Conservation (phyloP, 345 rosid genomes). For the Camelina neglecta region DNA sequence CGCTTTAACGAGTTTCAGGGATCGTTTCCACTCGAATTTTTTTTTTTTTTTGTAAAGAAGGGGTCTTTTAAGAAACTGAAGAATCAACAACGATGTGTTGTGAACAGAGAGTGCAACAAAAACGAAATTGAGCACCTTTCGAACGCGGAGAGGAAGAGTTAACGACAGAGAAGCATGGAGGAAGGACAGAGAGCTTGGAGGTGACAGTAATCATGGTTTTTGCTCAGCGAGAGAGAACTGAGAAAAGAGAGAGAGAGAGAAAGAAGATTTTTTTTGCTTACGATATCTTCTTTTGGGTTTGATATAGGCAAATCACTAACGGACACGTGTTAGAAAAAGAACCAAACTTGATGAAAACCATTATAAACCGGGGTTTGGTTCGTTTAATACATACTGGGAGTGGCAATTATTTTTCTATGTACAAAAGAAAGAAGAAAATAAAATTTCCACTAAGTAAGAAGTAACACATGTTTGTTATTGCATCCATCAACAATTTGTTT, state of each 20-base stretch:
- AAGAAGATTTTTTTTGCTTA: conserved; percentile 30
- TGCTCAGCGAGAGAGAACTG: conserved; percentile 10
- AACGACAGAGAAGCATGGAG: conserved; percentile 42
- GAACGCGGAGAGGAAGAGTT: conserved; percentile 52
- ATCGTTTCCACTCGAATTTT: conserved; percentile 1
- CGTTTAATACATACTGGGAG: not conserved
- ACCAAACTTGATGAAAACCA: conserved; percentile 12
- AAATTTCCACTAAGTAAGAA: too few relatives aligned
- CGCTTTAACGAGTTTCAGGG: not conserved
- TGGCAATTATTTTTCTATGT: too few relatives aligned
- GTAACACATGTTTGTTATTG: too few relatives aligned
- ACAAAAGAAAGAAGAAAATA: too few relatives aligned
- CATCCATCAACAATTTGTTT: too few relatives aligned
- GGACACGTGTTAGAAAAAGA: conserved; percentile 18
- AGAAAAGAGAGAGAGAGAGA: not conserved
- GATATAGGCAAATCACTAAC: not conserved
- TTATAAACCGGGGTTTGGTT: conserved; percentile 3
- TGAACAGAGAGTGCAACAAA: conserved; percentile 19
- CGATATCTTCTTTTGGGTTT: not conserved
- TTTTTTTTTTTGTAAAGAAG: not conserved
- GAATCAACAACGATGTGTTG: conserved; percentile 10
- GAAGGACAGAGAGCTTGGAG: conserved; percentile 48
- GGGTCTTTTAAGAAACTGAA: not conserved
- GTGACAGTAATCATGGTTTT: conserved; percentile 48
- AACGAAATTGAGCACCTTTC: conserved; percentile 47